Conservation (phyloP, 2,329 filamentous ascomycete genomes). For the Fusarium protoensiforme region DNA sequence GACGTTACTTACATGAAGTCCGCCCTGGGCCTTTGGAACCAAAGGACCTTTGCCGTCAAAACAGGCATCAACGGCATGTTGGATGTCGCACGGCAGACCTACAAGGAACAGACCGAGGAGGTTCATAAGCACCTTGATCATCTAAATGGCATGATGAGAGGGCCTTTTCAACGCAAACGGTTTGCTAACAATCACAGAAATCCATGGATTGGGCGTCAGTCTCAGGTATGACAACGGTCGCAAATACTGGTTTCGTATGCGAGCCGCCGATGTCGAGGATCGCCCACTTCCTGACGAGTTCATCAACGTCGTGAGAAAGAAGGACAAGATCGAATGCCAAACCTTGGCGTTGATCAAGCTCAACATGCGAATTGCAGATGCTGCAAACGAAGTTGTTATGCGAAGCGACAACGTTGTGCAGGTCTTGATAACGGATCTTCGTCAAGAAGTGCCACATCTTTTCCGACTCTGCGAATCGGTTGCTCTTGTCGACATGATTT, state of each 20-base stretch:
- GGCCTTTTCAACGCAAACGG: fast-evolving
- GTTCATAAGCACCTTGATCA: slow-evolving; percentile 76
- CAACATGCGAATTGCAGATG: slow-evolving; percentile 80
- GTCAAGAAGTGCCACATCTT: slow-evolving; percentile 75
- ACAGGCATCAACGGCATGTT: slow-evolving; percentile 86
- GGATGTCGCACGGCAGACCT: slow-evolving; percentile 88
- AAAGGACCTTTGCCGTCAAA: slow-evolving; percentile 90
- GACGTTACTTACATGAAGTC: slow-evolving; percentile 82
- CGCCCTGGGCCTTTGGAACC: slow-evolving; percentile 87
- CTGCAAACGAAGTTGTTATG: slow-evolving; percentile 84
- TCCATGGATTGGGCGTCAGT: slow-evolving; percentile 69
- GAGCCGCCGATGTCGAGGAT: slow-evolving; percentile 70
- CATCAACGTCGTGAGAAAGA: slow-evolving; percentile 80
- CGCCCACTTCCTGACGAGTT: slow-evolving; percentile 73
- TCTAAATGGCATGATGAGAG: slow-evolving; percentile 66
- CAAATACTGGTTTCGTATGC: slow-evolving; percentile 81
- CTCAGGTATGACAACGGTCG: slow-evolving; percentile 82
- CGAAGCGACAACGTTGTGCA: slow-evolving; percentile 84
- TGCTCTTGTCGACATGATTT: slow-evolving; percentile 87
- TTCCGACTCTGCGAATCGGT: slow-evolving; percentile 90
- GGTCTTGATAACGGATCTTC: slow-evolving; percentile 76
- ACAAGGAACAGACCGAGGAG: slow-evolving; percentile 88
- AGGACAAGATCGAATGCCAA: slow-evolving; percentile 85
- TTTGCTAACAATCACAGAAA: slow-evolving; percentile 52
- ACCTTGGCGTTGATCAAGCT: slow-evolving; percentile 86